Evolutionary conservation across 805 yeast species (phyloP), one percentile per base, ranked within the genome.

Genomic region (Kockiozyma suomiensis): DNA sequence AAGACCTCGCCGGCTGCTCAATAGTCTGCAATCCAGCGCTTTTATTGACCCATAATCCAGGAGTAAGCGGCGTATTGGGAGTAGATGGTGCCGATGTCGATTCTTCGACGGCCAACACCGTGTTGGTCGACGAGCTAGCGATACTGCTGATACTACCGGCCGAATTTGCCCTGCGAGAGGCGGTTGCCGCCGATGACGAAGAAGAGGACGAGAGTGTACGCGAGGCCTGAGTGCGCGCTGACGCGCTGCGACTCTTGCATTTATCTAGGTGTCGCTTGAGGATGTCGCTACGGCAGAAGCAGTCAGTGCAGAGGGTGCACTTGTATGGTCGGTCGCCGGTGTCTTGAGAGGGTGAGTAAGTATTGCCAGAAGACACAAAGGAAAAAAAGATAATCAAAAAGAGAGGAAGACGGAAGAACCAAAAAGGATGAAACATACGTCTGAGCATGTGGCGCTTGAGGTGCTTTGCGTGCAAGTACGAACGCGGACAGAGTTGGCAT

Each of bases 271-370:
- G 96, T 67, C 89, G 92, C 68, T 92, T 81, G 61, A 88, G 77
- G 69, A 89, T 89, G 71, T 89, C 96, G 50, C 88, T 73, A 19
- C 66, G 51, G 50, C 63, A 62, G 72, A 88, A 88, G 72, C 79
- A 79, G 70, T 86, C 85, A 19, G 82, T 73, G 72, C 96, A 89
- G 69, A 81, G 83, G 33, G 84, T 84, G 71, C 96, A 89, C 58
- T 87, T 83, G 70, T 87, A 89, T 0, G 96, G 96, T 58, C 92
- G 75, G 70, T 88, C 94, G 33, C 96, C 96, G 0, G 96, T 88
- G 72, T 89, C 64, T 60, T 25, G 3, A 4, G 2, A 40, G 7
- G 1, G 2, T 26, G 26, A 21, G 32, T 6, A 3, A 17, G n/a
- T 43, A 8, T 21, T n/a, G n/a, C n/a, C n/a, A n/a, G n/a, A n/a